Conservation (phyloP, 495 filamentous ascomycete genomes). For the Neurospora intermedia region DNA sequence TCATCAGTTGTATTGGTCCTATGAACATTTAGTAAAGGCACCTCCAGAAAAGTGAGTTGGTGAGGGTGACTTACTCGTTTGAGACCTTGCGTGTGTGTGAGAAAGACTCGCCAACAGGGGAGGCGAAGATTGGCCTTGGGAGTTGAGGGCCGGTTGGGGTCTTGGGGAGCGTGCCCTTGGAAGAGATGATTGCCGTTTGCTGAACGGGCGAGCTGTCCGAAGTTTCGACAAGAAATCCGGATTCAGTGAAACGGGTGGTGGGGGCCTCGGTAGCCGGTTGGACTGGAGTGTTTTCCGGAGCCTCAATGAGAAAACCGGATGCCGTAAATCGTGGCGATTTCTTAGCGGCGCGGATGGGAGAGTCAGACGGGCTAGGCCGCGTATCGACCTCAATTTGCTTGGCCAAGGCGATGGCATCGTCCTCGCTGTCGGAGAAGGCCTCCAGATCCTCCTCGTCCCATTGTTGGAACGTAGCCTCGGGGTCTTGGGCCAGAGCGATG, state of each 20-base stretch:
- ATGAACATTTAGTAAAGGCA: neutral
- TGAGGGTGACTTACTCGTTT: neutral
- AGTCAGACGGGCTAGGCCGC: neutral
- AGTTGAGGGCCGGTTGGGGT: neutral
- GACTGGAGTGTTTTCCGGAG: no score
- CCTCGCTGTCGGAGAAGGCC: rapidly evolving
- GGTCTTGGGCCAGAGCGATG: neutral
- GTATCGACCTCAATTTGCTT: neutral
- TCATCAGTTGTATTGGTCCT: neutral
- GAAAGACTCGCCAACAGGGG: neutral
- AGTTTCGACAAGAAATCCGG: neutral
- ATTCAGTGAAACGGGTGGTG: neutral
- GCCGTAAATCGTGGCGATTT: no score
- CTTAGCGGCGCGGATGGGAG: neutral
- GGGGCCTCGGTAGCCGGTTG: no score
- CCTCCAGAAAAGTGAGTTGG: neutral
- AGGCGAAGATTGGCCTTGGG: neutral
- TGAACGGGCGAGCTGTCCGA: neutral
- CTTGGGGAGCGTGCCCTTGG: neutral
- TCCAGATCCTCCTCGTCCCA: neutral
- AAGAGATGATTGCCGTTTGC: no score
- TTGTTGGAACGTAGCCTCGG: neutral
- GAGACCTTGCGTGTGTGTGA: neutral
- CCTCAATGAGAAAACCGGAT: no score
- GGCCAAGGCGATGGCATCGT: rapidly evolving